A percentile compares a stretch with the other conserved stretches of the same genome.
Evolutionary conservation across 2,329 filamentous ascomycete genomes (phyloP).

Genomic region (Aspergillus sp.): DNA sequence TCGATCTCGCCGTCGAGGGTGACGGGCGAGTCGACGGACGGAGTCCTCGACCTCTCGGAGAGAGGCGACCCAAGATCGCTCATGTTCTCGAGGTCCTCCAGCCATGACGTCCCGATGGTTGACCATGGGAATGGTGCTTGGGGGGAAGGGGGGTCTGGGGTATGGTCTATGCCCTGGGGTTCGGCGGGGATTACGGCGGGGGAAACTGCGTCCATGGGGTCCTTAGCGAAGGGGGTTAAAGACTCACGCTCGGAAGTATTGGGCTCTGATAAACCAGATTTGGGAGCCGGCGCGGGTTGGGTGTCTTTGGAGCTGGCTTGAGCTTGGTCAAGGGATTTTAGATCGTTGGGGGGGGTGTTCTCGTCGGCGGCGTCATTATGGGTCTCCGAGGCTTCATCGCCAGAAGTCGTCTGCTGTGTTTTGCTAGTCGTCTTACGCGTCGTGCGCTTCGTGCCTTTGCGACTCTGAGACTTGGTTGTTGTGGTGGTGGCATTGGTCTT

Average conservation of each 20-base stretch:
- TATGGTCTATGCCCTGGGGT: background rate
- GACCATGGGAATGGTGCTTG: background rate
- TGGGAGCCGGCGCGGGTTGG: background rate
- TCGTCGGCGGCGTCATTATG: conserved; percentile 3
- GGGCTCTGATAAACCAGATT: conserved; percentile 10
- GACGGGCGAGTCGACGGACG: conserved; percentile 4
- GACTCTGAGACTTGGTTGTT: conserved; percentile 10
- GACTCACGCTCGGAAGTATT: conserved; percentile 16
- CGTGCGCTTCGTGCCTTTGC: conserved; percentile 11
- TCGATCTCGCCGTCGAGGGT: background rate
- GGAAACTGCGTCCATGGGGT: background rate
- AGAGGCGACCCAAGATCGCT: conserved; percentile 12
- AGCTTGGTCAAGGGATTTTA: conserved; percentile 3
- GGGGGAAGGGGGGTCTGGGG: background rate
- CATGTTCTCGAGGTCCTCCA: conserved; percentile 4
- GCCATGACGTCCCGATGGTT: conserved; percentile 4
- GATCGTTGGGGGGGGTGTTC: conserved; percentile 4
- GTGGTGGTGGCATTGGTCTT: conserved; percentile 10
- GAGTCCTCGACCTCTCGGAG: conserved; percentile 9
- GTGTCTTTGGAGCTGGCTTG: background rate
- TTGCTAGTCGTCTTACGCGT: conserved; percentile 16
- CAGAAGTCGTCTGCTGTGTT: conserved; percentile 5
- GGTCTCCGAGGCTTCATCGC: conserved; percentile 7
- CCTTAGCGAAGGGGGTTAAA: background rate
- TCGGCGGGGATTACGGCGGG: background rate